Conservation (phyloP, 208 protist genomes). For the Paratrypanosoma confusum region DNA sequence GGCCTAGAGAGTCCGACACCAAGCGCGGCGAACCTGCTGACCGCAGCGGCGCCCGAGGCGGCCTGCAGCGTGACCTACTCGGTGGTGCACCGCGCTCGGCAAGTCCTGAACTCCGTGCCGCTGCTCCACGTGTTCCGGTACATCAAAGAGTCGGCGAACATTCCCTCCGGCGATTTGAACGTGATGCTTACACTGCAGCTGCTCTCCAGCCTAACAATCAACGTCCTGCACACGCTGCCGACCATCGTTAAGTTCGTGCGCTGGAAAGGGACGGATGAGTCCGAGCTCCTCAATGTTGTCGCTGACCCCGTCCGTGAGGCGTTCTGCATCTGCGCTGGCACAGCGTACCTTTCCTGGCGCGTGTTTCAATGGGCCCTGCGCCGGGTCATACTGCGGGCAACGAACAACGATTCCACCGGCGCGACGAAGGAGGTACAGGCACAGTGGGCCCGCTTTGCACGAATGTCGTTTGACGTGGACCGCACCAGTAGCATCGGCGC, state of each 20-base stretch:
- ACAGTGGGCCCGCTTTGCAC: not conserved
- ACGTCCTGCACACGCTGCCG: slow-evolving; percentile 61
- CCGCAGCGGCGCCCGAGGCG: no score
- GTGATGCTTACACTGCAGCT: slow-evolving; percentile 66
- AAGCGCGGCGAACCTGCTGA: no score
- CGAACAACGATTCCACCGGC: slow-evolving; percentile 10
- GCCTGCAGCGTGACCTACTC: no score
- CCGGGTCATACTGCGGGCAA: slow-evolving; percentile 18
- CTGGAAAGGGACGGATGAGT: slow-evolving; percentile 22
- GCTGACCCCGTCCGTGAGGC: slow-evolving; percentile 57
- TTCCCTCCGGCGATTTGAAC: slow-evolving; percentile 41
- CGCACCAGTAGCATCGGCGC: slow-evolving; percentile 26
- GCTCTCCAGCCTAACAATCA: slow-evolving; percentile 40
- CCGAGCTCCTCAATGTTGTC: slow-evolving; percentile 13
- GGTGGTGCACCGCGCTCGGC: slow-evolving; percentile 27
- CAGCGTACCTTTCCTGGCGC: slow-evolving; percentile 51
- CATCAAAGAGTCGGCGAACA: not conserved
- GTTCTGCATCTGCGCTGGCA: slow-evolving; percentile 52
- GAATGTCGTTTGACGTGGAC: not conserved
- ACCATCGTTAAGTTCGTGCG: slow-evolving; percentile 38
- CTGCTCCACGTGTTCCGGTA: no score
- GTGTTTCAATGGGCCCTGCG: slow-evolving; percentile 22
- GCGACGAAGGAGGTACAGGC: slow-evolving; percentile 1
- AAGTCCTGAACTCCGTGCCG: slow-evolving; percentile 1
- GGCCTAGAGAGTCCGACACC: no score